Evolutionary conservation across 768 basidiomycete genomes (phyloP).

Genomic region (Rhodotorula diobovata): DNA sequence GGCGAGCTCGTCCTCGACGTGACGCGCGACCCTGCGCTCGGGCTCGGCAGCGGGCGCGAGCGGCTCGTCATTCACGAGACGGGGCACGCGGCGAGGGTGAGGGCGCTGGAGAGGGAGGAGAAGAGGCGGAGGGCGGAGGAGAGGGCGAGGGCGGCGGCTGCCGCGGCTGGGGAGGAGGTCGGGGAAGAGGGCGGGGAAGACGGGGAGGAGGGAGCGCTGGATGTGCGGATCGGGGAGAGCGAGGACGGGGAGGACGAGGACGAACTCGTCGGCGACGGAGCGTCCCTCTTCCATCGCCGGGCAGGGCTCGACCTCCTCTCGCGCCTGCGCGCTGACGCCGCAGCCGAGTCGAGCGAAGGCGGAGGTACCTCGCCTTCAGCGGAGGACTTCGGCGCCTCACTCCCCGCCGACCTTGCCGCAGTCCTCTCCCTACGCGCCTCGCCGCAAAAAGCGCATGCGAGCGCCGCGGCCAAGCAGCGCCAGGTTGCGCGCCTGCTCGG

Average conservation of each 20-base stretch:
- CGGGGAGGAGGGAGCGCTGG: neutral
- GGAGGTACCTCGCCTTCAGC: too few species aligned
- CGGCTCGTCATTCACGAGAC: slow-evolving; percentile 10
- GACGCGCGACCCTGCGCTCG: neutral
- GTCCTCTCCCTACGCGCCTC: slow-evolving; percentile 29
- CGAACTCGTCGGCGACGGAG: neutral
- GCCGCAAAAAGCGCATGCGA: slow-evolving; percentile 7
- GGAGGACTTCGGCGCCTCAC: slow-evolving; percentile 10
- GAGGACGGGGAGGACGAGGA: neutral
- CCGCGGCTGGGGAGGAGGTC: too few species aligned
- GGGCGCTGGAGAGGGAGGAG: neutral
- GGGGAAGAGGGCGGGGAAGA: neutral
- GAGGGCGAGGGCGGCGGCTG: too few species aligned
- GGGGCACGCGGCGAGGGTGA: neutral
- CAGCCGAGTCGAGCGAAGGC: too few species aligned
- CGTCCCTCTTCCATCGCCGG: slow-evolving; percentile 10
- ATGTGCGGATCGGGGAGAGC: neutral
- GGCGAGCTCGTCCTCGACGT: slow-evolving; percentile 20
- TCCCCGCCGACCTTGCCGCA: slow-evolving; percentile 30
- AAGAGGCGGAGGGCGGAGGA: neutral
- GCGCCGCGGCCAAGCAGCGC: slow-evolving; percentile 14
- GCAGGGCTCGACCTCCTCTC: neutral
- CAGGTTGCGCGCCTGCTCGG: slow-evolving; percentile 14
- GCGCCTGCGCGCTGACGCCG: neutral
- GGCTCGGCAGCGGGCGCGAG: neutral